These are phyloP conservation scores for Ochetophila trinervis DNA, from an alignment of 306 rosid genomes.

Conservation along the genomic window DNA sequence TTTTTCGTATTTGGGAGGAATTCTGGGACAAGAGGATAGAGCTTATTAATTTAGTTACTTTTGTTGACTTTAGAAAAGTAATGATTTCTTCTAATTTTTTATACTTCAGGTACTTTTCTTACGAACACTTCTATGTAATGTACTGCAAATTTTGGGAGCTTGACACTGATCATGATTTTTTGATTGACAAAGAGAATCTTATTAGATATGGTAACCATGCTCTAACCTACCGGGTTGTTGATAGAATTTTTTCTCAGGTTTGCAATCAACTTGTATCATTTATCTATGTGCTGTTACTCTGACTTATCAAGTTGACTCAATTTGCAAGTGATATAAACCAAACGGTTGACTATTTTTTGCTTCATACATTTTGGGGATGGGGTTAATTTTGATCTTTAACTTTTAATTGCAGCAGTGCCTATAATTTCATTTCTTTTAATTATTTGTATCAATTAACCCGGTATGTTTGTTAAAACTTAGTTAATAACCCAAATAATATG, in stretches of 20 bases:
- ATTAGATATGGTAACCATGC: constrained; percentile 80
- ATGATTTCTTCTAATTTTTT: no score
- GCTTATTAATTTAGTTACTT: no score
- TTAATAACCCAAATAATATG: no score
- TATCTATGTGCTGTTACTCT: not conserved
- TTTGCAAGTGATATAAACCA: not conserved
- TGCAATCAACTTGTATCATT: not conserved
- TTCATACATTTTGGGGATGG: no score
- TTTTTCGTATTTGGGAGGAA: no score
- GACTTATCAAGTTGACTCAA: not conserved
- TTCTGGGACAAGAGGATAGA: no score
- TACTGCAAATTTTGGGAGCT: constrained; percentile 92
- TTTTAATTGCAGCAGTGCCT: no score
- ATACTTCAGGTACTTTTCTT: constrained; percentile 71
- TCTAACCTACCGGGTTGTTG: constrained; percentile 83
- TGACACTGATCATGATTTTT: constrained; percentile 76
- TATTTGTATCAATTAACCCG: no score
- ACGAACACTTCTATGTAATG: constrained; percentile 82
- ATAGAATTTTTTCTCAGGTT: constrained; percentile 47
- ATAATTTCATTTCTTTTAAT: no score
- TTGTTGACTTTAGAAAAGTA: no score
- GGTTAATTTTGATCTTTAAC: no score
- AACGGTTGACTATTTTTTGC: not conserved
- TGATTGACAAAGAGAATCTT: constrained; percentile 80
- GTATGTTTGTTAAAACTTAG: no score